Conservation (phyloP, 2,329 filamentous ascomycete species). For the Calonectria hawksworthii region DNA sequence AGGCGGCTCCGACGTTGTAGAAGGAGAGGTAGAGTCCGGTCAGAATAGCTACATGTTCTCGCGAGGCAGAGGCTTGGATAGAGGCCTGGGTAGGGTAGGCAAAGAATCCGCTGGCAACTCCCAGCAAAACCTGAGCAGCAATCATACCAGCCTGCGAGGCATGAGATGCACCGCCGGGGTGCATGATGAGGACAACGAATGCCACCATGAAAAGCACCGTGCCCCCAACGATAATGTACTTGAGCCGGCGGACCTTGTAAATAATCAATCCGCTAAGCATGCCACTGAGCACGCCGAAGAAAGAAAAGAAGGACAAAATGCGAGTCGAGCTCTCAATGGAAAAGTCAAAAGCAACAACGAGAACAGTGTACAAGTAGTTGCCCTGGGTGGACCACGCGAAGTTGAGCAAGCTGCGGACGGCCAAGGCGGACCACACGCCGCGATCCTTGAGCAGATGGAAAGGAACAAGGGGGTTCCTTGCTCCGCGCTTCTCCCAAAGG, state of each 20-base stretch:
- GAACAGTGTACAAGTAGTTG: conserved; percentile 72
- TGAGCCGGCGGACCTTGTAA: conserved; percentile 65
- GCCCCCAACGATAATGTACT: conserved; percentile 70
- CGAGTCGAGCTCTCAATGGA: conserved; percentile 67
- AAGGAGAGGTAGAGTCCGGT: conserved; percentile 57
- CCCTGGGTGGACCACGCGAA: conserved; percentile 70
- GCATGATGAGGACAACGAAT: conserved; percentile 69
- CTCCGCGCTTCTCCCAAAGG: conserved; percentile 65
- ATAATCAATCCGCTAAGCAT: conserved; percentile 66
- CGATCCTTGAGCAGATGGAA: conserved; percentile 71
- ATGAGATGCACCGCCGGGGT: conserved; percentile 61
- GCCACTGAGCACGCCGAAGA: conserved; percentile 68
- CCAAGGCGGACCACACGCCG: conserved; percentile 72
- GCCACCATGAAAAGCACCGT: conserved; percentile 69
- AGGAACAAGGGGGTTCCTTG: conserved; percentile 67
- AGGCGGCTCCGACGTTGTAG: conserved; percentile 58
- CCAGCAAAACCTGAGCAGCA: conserved; percentile 68
- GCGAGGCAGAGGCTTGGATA: conserved; percentile 54
- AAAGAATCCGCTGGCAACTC: conserved; percentile 71
- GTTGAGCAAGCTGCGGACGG: conserved; percentile 64
- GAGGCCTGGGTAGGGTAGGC: conserved; percentile 57
- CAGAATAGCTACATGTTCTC: conserved; percentile 55
- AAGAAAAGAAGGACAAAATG: conserved; percentile 68
- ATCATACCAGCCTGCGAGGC: conserved; percentile 65
- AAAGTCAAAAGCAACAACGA: conserved; percentile 71